These are phyloP conservation scores for Malassezia japonica DNA, from an alignment of 1,284 basidiomycete genomes.

Conservation along the genomic window DNA sequence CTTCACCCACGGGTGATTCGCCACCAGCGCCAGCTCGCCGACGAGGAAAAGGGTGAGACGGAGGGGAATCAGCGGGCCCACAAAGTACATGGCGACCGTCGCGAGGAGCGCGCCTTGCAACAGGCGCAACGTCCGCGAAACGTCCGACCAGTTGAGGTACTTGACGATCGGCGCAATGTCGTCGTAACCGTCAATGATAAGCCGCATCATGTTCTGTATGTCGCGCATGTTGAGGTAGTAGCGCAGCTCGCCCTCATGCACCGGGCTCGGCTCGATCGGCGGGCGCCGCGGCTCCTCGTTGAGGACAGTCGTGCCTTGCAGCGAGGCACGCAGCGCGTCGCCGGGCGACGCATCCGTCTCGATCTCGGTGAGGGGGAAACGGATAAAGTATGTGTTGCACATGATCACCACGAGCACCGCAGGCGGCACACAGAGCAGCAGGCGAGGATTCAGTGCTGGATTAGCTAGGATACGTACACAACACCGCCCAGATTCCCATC, in stretches of 20 bases:
- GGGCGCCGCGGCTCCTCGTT: conserved; percentile 25
- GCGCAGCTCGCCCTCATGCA: conserved; percentile 39
- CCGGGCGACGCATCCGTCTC: conserved; percentile 21
- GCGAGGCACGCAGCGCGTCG: conserved; percentile 10
- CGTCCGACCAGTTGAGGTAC: conserved; percentile 47
- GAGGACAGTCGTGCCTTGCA: conserved; percentile 15
- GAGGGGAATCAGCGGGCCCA: conserved; percentile 39
- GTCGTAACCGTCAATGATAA: conserved; percentile 45
- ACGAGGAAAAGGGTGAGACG: conserved; percentile 33
- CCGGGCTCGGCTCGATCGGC: conserved; percentile 33
- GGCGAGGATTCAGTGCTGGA: conserved; percentile 31
- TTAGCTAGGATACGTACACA: conserved; percentile 18
- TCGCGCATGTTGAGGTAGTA: conserved; percentile 46
- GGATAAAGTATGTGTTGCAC: conserved; percentile 19
- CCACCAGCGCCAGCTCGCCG: conserved; percentile 41
- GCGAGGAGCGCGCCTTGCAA: conserved; percentile 36
- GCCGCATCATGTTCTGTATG: conserved; percentile 48
- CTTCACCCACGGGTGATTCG: conserved; percentile 44
- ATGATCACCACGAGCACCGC: conserved; percentile 40
- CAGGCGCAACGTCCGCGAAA: conserved; percentile 36
- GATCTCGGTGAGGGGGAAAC: conserved; percentile 17
- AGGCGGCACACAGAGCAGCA: conserved; percentile 33
- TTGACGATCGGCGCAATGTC: conserved; percentile 35
- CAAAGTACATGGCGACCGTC: conserved; percentile 34
- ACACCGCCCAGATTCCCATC: conserved; percentile 45